Base-by-base conservation (phyloP, 75 land plant genomes). In the Cunninghamia lanceolata region DNA sequence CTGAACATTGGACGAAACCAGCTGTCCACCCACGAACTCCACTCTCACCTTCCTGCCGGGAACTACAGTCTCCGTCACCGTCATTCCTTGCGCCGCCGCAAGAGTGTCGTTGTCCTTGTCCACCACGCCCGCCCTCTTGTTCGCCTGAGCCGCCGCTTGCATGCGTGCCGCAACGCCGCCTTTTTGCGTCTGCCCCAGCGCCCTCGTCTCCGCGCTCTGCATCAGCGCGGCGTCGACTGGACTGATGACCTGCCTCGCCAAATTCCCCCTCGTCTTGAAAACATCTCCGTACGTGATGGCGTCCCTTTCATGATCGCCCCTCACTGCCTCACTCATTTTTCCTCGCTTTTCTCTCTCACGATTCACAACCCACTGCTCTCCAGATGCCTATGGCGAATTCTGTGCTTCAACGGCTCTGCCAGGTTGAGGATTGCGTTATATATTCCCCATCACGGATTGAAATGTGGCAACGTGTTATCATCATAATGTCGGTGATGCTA, bases 221-320 rank as follows among this genome's bases (percentile, higher is more conserved):
- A 96, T 96, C 88, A 95, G 88, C 54, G 93, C 92, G 0, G 98
- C 98, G 73, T 94, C 98, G 78, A 54, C 50, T 0, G 93, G 92
- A 2, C 91, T 91, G n/a, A 96, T 76, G 15, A 92, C 87, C 87
- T 91, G 84, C 19, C 13, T 14, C 9, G 93, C 89, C 25, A 95
- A 88, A 35, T 89, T 87, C 46, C 94, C 96, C 19, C 83, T 17
- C 39, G 89, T 91, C 25, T 70, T 39, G 85, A 96, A 95, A 0
- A 96, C 88, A 83, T 96, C 92, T 56, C 95, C 96, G 79, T 95
- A 96, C 14, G 92, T 95, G 81, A 95, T 86, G 19, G 97, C 89
- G 46, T 83, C 86, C 28, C n/a, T 39, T 9, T 28, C 17, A 9
- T 25, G 2, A 52, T 83, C 56, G 28, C 59, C 83, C 53, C 90